phyloP scores from a whole-genome alignment of 768 basidiomycete genomes.

The Leccinum subgranulosum region DNA sequence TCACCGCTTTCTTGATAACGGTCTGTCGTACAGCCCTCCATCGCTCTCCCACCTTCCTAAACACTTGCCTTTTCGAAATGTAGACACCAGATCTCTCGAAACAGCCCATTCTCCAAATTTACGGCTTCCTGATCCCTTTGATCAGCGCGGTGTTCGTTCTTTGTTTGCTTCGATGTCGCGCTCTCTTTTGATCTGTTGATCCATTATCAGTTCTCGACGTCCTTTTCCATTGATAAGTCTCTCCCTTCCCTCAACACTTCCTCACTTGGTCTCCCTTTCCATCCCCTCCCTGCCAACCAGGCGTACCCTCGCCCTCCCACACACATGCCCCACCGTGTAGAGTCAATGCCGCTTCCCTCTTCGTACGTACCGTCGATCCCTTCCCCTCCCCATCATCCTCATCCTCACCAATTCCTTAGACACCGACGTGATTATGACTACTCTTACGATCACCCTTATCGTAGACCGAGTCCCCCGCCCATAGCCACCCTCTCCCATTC shows the following conservation, averaged over 20 bases:
- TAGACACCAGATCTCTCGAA: slow-evolving; percentile 33
- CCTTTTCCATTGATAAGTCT: slow-evolving; percentile 38
- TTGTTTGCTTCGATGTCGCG: slow-evolving; percentile 31
- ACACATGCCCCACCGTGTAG: slow-evolving; percentile 54
- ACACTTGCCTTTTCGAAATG: slow-evolving; percentile 28
- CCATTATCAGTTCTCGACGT: slow-evolving; percentile 38
- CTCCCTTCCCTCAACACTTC: slow-evolving; percentile 20
- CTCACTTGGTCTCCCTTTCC: slow-evolving; percentile 20
- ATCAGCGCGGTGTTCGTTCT: slow-evolving; percentile 37
- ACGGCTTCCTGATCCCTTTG: slow-evolving; percentile 31
- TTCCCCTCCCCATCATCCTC: slow-evolving; percentile 27
- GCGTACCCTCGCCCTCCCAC: slow-evolving; percentile 11
- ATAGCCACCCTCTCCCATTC: slow-evolving; percentile 55
- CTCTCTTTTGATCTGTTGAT: slow-evolving; percentile 39
- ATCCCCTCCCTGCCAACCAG: slow-evolving; percentile 13
- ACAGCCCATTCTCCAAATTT: slow-evolving; percentile 33
- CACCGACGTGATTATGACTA: slow-evolving; percentile 39
- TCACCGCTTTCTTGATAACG: slow-evolving; percentile 34
- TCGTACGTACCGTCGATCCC: slow-evolving; percentile 30
- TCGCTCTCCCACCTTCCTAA: slow-evolving; percentile 25
- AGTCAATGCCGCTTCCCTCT: slow-evolving; percentile 33
- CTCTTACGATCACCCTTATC: slow-evolving; percentile 39
- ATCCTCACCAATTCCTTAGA: slow-evolving; percentile 31
- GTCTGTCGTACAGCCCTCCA: slow-evolving; percentile 22
- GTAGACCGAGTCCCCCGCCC: slow-evolving; percentile 45